Evolutionary conservation across 805 yeast genomes (phyloP).

Genomic region (Candida easanensis): DNA sequence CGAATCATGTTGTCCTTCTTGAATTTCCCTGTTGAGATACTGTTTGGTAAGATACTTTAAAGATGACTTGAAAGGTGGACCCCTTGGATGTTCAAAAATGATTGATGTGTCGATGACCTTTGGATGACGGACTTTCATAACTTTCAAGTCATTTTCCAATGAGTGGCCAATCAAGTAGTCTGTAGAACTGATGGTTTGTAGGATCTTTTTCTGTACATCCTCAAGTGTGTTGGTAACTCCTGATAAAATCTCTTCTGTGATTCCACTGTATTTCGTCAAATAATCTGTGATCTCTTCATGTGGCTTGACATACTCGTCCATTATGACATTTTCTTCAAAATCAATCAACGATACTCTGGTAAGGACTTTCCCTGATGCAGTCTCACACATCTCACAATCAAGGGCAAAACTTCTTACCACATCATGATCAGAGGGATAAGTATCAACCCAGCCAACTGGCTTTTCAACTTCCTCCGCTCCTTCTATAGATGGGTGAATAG

Average conservation of each 20-base stretch:
- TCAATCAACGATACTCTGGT: conserved; percentile 78
- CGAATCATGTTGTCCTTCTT: conserved; percentile 77
- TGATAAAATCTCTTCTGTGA: conserved; percentile 63
- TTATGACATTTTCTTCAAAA: conserved; percentile 53
- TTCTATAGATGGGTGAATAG: conserved; percentile 48
- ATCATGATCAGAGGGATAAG: conserved; percentile 49
- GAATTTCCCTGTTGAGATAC: conserved; percentile 59
- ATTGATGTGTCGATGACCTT: conserved; percentile 77
- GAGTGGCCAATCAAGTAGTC: conserved; percentile 90
- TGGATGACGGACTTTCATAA: conserved; percentile 68
- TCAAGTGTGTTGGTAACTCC: conserved; percentile 59
- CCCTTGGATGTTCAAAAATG: conserved; percentile 74
- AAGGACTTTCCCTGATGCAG: conserved; percentile 60
- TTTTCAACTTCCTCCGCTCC: conserved; percentile 11
- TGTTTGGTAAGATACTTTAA: conserved; percentile 64
- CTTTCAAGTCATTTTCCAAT: conserved; percentile 75
- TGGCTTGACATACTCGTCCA: conserved; percentile 81
- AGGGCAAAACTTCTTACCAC: conserved; percentile 70
- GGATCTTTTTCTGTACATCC: conserved; percentile 64
- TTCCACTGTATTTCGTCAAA: conserved; percentile 82
- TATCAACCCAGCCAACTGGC: conserved; percentile 50
- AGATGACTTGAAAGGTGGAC: conserved; percentile 79
- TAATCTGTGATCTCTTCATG: conserved; percentile 72
- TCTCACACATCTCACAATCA: conserved; percentile 91
- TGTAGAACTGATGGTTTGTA: conserved; percentile 42